Base-by-base conservation (phyloP, 176 grass and related monocot species). In the Cenchrus americanus region DNA sequence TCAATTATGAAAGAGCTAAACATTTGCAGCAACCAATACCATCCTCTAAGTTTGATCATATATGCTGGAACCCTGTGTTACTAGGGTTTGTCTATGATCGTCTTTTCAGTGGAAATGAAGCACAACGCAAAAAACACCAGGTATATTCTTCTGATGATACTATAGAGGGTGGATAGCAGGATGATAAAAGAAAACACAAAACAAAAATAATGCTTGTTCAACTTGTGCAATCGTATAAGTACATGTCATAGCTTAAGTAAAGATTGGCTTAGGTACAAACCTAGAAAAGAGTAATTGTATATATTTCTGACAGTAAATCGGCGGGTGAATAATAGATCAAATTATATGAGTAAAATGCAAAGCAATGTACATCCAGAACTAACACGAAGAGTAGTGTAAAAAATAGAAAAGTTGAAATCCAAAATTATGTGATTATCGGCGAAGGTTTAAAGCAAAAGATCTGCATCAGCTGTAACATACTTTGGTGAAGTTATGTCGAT, bases 401-500 rank as follows among this genome's bases (percentile, higher is more conserved):
- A 47, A 48, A 49, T 37, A 8, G 11, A 57, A 43, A 71, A 55
- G 5, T 12, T 14, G 50, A 21, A 34, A 73, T 1, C 21, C 41
- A 73, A 73, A 22, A 73, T 37, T 18, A 87, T 18, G 24, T 76
- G 42, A 74, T 74, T 17, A 48, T 80, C 58, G 26, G 18, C 18
- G 19, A 22, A 17, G 14, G 17, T 47, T 14, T 10, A 58, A 21
- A 37, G 18, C 13, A 53, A 51, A 27, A 71, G 7, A 5, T 75
- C n/a, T n/a, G 14, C 44, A 73, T 40, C 5, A 43, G 12, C 14
- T 69, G 69, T 13, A 57, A 80, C 79, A 88, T 88, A 97, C 95
- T 69, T 95, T 89, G 79, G 76, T 91, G 47, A 98, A 93, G 78
- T 98, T 91, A 79, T 92, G 37, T 14, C 80, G 90, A 54, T 98